phyloP scores from a whole-genome alignment of 805 yeast genomes.

The Suhomyces prunicola region DNA sequence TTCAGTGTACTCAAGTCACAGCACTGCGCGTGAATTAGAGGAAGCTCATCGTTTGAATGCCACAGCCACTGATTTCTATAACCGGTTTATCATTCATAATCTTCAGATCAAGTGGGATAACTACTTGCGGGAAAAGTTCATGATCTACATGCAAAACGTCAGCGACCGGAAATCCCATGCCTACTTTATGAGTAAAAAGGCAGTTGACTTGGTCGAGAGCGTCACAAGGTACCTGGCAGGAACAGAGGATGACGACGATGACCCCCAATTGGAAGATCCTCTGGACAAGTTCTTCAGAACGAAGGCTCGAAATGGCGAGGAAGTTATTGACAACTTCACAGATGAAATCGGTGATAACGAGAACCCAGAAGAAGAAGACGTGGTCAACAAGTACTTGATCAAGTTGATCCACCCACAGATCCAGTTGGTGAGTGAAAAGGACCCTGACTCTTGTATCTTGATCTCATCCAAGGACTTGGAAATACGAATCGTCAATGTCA shows the following conservation, averaged over 20 bases:
- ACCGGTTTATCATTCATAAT: conserved; percentile 70
- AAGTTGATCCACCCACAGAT: conserved; percentile 79
- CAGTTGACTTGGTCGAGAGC: conserved; percentile 48
- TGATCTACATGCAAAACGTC: conserved; percentile 50
- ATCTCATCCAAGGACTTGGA: conserved; percentile 59
- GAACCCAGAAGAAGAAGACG: conserved; percentile 32
- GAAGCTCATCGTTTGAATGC: conserved; percentile 20
- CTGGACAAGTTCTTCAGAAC: conserved; percentile 10
- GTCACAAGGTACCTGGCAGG: conserved; percentile 21
- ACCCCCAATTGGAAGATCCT: conserved; percentile 16
- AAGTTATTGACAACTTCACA: conserved; percentile 47
- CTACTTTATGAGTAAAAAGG: conserved; percentile 47
- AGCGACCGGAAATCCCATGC: conserved; percentile 41
- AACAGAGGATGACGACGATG: conserved; percentile 11
- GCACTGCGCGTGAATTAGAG: conserved; percentile 22
- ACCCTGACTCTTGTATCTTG: conserved; percentile 47
- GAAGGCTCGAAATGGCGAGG: conserved; percentile 23
- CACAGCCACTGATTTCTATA: conserved; percentile 45
- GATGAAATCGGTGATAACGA: conserved; percentile 44
- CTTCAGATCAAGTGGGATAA: conserved; percentile 80
- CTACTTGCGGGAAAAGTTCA: conserved; percentile 57
- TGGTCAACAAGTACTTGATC: conserved; percentile 57
- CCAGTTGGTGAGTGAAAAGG: conserved; percentile 53
- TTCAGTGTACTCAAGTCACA: conserved; percentile 31
- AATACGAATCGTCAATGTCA: conserved; percentile 45